Evolutionary conservation across 495 filamentous ascomycete genomes (phyloP).

Genomic region (Penicillium goetzii): DNA sequence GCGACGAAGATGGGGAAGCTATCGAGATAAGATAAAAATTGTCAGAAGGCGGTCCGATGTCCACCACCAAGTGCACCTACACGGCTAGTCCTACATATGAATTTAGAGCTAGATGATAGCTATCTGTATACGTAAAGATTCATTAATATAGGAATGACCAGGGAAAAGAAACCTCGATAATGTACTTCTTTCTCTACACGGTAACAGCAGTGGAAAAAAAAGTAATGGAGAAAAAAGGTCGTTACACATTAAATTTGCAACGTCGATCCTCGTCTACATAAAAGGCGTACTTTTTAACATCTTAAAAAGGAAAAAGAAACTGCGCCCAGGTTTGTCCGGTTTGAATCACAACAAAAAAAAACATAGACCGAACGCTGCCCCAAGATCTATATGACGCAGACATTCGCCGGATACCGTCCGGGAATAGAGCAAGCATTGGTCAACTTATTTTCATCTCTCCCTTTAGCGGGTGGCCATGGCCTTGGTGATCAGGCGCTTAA

Average conservation of each 20-base stretch:
- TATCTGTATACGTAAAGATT: neutral
- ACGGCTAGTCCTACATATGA: no score
- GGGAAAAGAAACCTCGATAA: no score
- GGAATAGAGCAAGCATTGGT: slow-evolving; percentile 28
- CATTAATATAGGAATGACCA: no score
- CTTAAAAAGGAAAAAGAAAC: slow-evolving; percentile 24
- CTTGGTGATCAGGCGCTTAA: slow-evolving; percentile 98
- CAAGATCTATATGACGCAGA: slow-evolving; percentile 33
- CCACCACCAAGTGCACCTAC: neutral
- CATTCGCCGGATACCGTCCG: slow-evolving; percentile 20
- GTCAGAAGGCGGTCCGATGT: neutral
- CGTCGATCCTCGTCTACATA: slow-evolving; percentile 43
- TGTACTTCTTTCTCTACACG: no score
- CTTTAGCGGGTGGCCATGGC: slow-evolving; percentile 87
- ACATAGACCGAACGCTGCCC: slow-evolving; percentile 32
- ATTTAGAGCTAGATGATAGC: neutral
- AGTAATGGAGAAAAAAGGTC: slow-evolving; percentile 22
- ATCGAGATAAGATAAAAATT: slow-evolving; percentile 7
- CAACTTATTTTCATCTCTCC: slow-evolving; percentile 31
- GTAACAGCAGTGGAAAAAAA: neutral
- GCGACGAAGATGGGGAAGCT: neutral
- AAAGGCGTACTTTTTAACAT: slow-evolving; percentile 42
- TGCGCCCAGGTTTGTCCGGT: slow-evolving; percentile 38
- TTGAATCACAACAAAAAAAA: slow-evolving; percentile 29
- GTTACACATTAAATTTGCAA: slow-evolving; percentile 48